Base-by-base conservation (phyloP, 2,329 filamentous ascomycete species). In the Aspergillus sp. region DNA sequence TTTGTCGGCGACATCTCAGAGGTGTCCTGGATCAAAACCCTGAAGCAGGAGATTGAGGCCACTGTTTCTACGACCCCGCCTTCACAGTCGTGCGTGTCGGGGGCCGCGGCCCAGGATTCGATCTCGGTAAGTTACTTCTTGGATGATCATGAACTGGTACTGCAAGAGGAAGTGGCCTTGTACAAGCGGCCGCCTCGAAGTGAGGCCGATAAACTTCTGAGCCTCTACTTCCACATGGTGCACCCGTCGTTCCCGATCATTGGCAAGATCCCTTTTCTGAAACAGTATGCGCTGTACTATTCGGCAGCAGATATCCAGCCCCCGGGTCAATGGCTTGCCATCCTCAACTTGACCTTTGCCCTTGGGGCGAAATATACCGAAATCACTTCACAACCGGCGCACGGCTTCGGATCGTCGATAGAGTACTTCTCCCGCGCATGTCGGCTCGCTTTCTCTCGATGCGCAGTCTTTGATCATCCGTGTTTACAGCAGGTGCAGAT, bases 401-500 rank as follows among this genome's bases (percentile, higher is more conserved):
- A 73, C 49, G 65, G 70, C 36, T 55, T 11, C 9, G 19, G 11
- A 5, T 13, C 55, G 29, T 38, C 71, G n/a, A n/a, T n/a, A 32
- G 58, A 70, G 11, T 74, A 71, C 53, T 71, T 75, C 49, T 65
- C 68, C 5, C 62, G 71, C 44, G 71, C 71, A 4, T 61, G 70
- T 45, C 62, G 65, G 16, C 60, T 74, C 2, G 64, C 64, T 20
- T 63, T 74, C 47, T 66, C 65, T 16, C 57, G 60, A 3, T 64
- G 64, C 13, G 59, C 64, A 2, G 52, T 73, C 6, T 63, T 69
- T 44, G 60, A 65, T n/a, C 67, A 71, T 45, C 65, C 70, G 0
- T 67, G 73, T 52, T 58, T 75, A 19, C 71, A 74, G 50, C 70
- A 73, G 52, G 71, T 74, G 14, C 73, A 75, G 51, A 60, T 75